Base-by-base conservation (phyloP, 768 basidiomycete genomes). In the Panaeolus papilionaceus region DNA sequence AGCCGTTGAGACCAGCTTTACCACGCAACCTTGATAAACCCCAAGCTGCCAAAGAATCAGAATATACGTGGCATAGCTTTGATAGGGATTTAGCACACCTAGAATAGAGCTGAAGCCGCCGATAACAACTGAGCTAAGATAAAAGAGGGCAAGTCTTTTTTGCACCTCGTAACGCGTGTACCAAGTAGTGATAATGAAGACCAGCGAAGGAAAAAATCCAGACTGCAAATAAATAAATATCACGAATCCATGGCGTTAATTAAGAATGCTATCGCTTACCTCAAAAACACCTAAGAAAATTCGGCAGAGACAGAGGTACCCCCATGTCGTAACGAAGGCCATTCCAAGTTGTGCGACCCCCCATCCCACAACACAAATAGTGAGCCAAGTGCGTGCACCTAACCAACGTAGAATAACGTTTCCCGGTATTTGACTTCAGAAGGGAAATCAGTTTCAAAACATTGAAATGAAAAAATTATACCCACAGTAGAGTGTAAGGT, bases 141-240 rank as follows among this genome's bases (percentile, higher is more conserved):
- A 58, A 58, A 58, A 58, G 12, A 58, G 16, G 16, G 54, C 54
- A 33, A 58, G 54, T n/a, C n/a, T 33, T 20, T 37, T 49, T 37
- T 49, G 33, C 9, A 47, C 33, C n/a, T n/a, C 44, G 8, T 63
- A 63, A 69, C 75, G 33, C 10, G 54, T 38, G 20, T 61, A 49
- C 81, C 82, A 83, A 11, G 80, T 81, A 0, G 80, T 79, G 45
- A 83, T 79, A 28, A 83, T 79, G 72, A 80, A 83, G 1, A 80
- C 76, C 12, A 82, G 69, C 0, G 78, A 78, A 38, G 83, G 82
- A 70, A 83, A 81, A 72, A 84, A 83, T 3, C 78, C 80, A 11
- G 82, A 79, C 81, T 80, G 38, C 16, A 51, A 64, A 37, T 45
- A 45, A 49, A 65, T 6, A 28, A n/a, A 38, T 7, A 49, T 20